Evolutionary conservation across 441 rosid species (phyloP), one percentile per base, ranked within the genome.

Genomic region (Capsella rubella): DNA sequence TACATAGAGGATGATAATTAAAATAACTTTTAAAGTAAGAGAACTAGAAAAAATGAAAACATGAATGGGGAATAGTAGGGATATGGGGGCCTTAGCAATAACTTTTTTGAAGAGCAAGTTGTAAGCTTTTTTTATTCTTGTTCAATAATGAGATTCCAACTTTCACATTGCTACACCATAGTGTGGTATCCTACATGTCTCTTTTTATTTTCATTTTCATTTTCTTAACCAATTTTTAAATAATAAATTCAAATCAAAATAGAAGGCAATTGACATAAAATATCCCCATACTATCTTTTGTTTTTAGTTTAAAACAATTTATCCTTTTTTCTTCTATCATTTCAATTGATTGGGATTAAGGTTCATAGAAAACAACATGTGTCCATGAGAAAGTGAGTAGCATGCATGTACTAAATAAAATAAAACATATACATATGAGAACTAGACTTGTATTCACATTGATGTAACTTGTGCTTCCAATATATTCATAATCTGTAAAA

Each of bases 141-240:
- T 66, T 71, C 77, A 77, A 77, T 77, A 66, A 77, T 77, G 76
- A 77, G 77, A 77, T 77, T 77, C 77, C 80, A 66, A 71, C 73
- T 77, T 77, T 77, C 72, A 66, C 69, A 71, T 71, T 59, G 72
- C 72, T 51, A 64, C 76, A 58, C 64, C 50, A 52, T 51, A 77
- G 64, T 10, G 80, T 77, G 80, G 80, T 71, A 71, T 71, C 80
- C 76, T 77, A 71, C 80, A 65, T 77, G 73, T 72, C 67, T 71
- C 45, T 31, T 50, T 34, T 4, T 71, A 32, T 49, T 70, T 35
- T 5, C 60, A 49, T 50, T 8, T 8, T 47, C n/a, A 46, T 45
- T 5, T 45, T 54, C 35, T 45, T 35, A 46, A 27, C 13, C 28
- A 7, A 13, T 39, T 64, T 47, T 47, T 3, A 69, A 21, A 21